Conservation (phyloP, 1,284 basidiomycete species). For the Cutaneotrichosporon sp. region DNA sequence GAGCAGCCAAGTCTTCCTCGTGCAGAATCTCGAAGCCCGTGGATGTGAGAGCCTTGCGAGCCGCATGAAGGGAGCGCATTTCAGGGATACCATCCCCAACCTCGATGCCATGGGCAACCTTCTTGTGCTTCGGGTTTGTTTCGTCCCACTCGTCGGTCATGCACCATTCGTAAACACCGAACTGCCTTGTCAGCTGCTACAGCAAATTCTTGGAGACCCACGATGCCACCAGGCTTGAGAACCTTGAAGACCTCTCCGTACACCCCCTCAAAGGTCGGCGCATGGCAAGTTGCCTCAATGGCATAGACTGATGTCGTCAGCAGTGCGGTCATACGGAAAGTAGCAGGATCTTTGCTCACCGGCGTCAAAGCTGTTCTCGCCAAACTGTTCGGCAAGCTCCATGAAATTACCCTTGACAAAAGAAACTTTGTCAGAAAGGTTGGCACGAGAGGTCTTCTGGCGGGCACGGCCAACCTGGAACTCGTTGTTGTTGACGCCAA, state of each 20-base stretch:
- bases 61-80: constrained; percentile 74
- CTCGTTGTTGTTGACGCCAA: constrained; percentile 95
- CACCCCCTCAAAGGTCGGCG: constrained; percentile 90
- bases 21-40: constrained; percentile 87
- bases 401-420: constrained; percentile 95
- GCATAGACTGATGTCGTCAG: constrained; percentile 65
- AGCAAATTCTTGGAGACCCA: constrained; percentile 50
- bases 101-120: constrained; percentile 83
- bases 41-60: constrained; percentile 69
- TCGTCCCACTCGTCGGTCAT: constrained; percentile 96
- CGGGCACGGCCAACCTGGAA: constrained; percentile 86
- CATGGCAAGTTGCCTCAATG: constrained; percentile 96
- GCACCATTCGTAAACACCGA: constrained; percentile 97
- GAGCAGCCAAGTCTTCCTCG: constrained; percentile 91
- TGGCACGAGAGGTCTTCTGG: constrained; percentile 74
- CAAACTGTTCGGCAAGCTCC: constrained; percentile 88
- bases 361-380: constrained; percentile 90
- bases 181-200: constrained; percentile 52
- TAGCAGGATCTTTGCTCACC: constrained; percentile 52
- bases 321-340: neutral
- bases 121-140: constrained; percentile 79
- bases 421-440: constrained; percentile 68
- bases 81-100: constrained; percentile 95
- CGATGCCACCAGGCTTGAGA: constrained; percentile 92
- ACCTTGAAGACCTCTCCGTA: constrained; percentile 92